Evolutionary conservation across 2,329 filamentous ascomycete species (phyloP), one percentile per base, ranked within the genome.

Genomic region (Blastomyces silverae): DNA sequence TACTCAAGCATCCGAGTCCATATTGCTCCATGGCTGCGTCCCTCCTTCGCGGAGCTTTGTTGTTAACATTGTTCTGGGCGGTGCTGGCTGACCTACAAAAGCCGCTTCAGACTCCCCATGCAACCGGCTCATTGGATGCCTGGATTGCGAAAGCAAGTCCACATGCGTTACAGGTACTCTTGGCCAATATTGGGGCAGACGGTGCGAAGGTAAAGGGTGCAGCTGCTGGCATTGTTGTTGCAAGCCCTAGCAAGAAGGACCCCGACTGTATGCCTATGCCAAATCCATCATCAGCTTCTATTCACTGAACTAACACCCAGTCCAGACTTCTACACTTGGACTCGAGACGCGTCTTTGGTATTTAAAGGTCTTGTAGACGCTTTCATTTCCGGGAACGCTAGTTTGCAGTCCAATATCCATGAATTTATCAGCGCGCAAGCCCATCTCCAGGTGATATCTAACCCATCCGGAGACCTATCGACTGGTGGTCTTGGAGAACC

Each of bases 301-400:
- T 62, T 48, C 22, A 57, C 22, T n/a, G 13, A 42, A 37, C 37
- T 62, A 46, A 62, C 48, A 20, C 11, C 20, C 46, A 17, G 25
- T 37, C 3, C 64, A 90, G 87, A 92, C 76, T 91, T 83, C 73
- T 92, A 86, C 73, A 90, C 88, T 1, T 92, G 90, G 89, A 91
- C 87, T 5, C 80, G 89, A 73, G 90, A 93, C 73, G 83, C 87
- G n/a, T 87, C 87, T 28, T 80, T 92, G 42, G 85, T 86, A 4
- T 85, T 89, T 77, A 90, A 90, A 78, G 80, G 81, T 59, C 77
- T 92, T 28, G 80, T 89, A 7, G 89, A 92, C 69, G 81, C 83
- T n/a, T 87, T 91, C 71, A 79, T 85, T 65, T 79, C 78, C 57
- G 89, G 87, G 56, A 83, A 88, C 69, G 76, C 79, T 1, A 77